Percentiles rank a stretch among this genome's conserved stretches.
These are phyloP conservation scores for Juglanconis juglandina DNA, from an alignment of 2,329 filamentous ascomycete genomes.

Conservation along the genomic window DNA sequence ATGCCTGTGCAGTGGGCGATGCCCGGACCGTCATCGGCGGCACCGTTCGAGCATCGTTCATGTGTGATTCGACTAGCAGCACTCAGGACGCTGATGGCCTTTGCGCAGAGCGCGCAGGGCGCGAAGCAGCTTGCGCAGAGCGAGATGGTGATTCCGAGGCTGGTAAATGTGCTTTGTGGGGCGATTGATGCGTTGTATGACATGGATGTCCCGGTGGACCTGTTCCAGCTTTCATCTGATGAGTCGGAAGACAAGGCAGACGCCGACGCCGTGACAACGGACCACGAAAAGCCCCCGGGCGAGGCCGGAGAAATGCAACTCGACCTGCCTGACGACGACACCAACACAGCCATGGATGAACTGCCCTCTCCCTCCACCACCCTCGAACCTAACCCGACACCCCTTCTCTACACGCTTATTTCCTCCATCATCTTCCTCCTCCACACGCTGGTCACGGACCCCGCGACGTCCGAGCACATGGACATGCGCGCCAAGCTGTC, in stretches of 20 bases:
- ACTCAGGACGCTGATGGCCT: conserved; percentile 54
- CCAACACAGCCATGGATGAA: conserved; percentile 14
- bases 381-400: conserved; percentile 18
- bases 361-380: neutral
- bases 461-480: conserved; percentile 39
- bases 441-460: conserved; percentile 50
- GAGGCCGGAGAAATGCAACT: neutral
- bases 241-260: neutral
- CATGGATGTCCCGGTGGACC: conserved; percentile 38
- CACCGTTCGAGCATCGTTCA: conserved; percentile 34
- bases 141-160: conserved; percentile 65
- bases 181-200: conserved; percentile 75
- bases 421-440: conserved; percentile 47
- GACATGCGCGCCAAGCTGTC: conserved; percentile 71
- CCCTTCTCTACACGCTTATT: conserved; percentile 43
- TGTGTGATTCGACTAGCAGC: conserved; percentile 42
- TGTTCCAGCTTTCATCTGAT: neutral
- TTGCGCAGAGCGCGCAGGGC: conserved; percentile 62
- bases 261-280: neutral
- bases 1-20: conserved; percentile 48
- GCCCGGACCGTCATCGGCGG: conserved; percentile 23
- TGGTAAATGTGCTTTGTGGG: conserved; percentile 61
- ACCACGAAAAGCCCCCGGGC: neutral
- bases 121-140: conserved; percentile 65
- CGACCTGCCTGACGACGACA: conserved; percentile 1